These are phyloP conservation scores for Secale cereale DNA, from an alignment of 176 grass and related monocot genomes.

Conservation along the genomic window DNA sequence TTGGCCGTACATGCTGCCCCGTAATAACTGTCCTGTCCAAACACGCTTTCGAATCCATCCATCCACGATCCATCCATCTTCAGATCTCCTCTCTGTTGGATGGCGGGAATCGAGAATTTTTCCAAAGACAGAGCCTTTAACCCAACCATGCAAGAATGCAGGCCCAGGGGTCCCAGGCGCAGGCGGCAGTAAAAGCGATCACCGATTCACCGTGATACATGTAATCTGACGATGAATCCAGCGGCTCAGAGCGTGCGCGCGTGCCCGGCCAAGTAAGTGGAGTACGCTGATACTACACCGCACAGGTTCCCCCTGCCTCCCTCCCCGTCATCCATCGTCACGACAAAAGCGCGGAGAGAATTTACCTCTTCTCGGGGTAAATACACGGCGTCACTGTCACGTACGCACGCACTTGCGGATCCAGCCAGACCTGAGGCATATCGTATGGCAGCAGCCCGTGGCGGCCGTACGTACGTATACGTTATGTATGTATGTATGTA, in stretches of 20 bases:
- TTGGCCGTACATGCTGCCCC: background rate
- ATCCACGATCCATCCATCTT: background rate
- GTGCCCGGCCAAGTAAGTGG: background rate
- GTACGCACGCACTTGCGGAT: background rate
- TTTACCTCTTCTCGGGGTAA: background rate
- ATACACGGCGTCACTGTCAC: background rate
- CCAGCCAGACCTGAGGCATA: background rate
- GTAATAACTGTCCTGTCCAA: background rate
- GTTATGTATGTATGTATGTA: background rate
- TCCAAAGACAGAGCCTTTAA: background rate
- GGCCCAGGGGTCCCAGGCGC: background rate
- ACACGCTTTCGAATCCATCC: background rate
- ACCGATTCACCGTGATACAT: constrained; percentile 5
- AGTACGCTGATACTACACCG: background rate
- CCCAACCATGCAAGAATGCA: background rate
- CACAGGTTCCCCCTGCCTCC: background rate
- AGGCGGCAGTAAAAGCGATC: constrained; percentile 18
- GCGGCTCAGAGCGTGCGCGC: background rate
- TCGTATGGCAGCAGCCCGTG: background rate
- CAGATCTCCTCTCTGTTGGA: background rate
- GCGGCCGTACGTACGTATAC: background rate
- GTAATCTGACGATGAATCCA: background rate
- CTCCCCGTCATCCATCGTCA: background rate
- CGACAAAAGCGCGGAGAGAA: background rate
- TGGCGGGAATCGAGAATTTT: background rate